Conservation (phyloP, 192 early-diverging fungal species). For the Funneliformis geosporum region DNA sequence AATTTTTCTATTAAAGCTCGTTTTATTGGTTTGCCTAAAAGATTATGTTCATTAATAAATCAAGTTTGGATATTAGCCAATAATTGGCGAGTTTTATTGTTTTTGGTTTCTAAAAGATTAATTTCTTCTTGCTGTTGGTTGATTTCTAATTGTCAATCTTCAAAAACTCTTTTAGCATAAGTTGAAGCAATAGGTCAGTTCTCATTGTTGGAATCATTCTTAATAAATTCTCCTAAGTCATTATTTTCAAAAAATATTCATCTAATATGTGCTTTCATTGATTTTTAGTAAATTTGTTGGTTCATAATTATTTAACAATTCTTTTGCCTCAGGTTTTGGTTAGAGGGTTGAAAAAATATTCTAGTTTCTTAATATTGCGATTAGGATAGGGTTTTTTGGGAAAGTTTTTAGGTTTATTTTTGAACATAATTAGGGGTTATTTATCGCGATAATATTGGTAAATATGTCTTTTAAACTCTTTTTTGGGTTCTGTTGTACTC, state of each 20-base stretch:
- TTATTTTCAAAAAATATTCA: slow-evolving; percentile 7
- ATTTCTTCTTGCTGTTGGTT: neutral
- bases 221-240: neutral
- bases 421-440: no score
- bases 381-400: no score
- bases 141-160: slow-evolving; percentile 14
- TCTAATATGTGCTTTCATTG: neutral
- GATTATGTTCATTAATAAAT: slow-evolving; percentile 24
- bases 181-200: slow-evolving; percentile 10
- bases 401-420: no score
- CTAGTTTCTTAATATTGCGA: no score
- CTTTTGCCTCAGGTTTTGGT: no score
- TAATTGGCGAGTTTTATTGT: slow-evolving; percentile 22
- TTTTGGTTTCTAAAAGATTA: neutral
- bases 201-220: slow-evolving; percentile 13
- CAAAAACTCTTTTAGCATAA: neutral
- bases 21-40: slow-evolving; percentile 5
- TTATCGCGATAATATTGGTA: no score
- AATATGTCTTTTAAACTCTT: no score
- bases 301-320: no score
- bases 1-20: slow-evolving; percentile 10
- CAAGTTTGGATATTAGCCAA: neutral
- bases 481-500: no score
- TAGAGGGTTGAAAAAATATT: no score
- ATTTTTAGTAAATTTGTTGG: no score